These are phyloP conservation scores for Parmelia sp. DNA, from an alignment of 495 filamentous ascomycete genomes.

Conservation along the genomic window DNA sequence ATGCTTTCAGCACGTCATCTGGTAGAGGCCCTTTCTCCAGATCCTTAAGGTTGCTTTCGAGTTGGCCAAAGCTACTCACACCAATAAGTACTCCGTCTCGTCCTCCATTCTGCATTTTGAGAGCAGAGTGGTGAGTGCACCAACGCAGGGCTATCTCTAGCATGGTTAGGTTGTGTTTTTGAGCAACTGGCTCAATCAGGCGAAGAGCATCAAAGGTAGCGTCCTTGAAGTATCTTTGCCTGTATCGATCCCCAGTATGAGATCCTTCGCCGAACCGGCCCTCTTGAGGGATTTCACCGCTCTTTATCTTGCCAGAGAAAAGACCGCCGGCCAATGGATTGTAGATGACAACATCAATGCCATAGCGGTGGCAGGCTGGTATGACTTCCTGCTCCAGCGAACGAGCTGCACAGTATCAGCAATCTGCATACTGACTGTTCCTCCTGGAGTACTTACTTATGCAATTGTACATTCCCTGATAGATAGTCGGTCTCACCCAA, in stretches of 20 bases:
- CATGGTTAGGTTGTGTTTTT: slow-evolving; percentile 70
- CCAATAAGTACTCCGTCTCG: slow-evolving; percentile 77
- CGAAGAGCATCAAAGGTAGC: slow-evolving; percentile 68
- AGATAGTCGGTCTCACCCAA: slow-evolving; percentile 65
- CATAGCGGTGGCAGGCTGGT: slow-evolving; percentile 73
- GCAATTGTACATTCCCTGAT: slow-evolving; percentile 63
- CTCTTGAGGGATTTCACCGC: slow-evolving; percentile 54
- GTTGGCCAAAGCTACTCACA: slow-evolving; percentile 64
- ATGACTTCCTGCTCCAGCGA: slow-evolving; percentile 76
- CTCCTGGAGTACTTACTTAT: slow-evolving; percentile 40
- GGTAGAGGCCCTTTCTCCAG: slow-evolving; percentile 85
- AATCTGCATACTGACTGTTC: neutral
- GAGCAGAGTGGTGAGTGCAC: slow-evolving; percentile 70
- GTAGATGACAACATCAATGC: slow-evolving; percentile 84
- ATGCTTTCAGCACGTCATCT: slow-evolving; percentile 68
- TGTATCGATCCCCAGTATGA: slow-evolving; percentile 57
- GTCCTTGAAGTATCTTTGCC: slow-evolving; percentile 74
- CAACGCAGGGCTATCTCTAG: slow-evolving; percentile 77
- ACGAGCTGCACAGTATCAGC: slow-evolving; percentile 43
- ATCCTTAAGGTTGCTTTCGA: slow-evolving; percentile 67
- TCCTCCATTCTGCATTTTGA: slow-evolving; percentile 67
- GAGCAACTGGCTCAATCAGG: slow-evolving; percentile 63
- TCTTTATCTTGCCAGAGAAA: slow-evolving; percentile 81
- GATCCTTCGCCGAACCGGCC: slow-evolving; percentile 62
- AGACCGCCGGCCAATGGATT: slow-evolving; percentile 83